Evolutionary conservation across 2,329 filamentous ascomycete species (phyloP).

Genomic region (Parasarocladium wereldwijsianum): DNA sequence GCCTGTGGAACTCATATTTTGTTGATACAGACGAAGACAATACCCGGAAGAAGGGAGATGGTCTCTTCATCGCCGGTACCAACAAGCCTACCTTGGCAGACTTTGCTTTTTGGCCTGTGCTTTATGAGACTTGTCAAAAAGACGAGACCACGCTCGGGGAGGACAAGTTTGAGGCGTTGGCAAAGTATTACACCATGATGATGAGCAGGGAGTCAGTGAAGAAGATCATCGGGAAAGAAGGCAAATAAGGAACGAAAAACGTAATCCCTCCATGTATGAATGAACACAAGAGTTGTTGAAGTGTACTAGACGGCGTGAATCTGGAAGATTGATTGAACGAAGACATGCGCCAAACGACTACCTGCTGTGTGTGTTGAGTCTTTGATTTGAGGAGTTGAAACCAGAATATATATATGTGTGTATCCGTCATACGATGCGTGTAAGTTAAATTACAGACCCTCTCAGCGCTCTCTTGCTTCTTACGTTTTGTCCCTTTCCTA

Average conservation of each 20-base stretch:
- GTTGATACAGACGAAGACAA: constrained; percentile 13
- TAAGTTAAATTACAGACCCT: too few species aligned
- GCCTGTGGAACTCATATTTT: constrained; percentile 24
- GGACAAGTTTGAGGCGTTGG: constrained; percentile 21
- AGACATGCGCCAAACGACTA: too few species aligned
- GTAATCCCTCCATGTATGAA: too few species aligned
- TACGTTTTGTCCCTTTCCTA: neutral
- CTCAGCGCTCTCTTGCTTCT: neutral
- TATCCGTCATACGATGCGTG: too few species aligned
- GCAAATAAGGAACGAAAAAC: too few species aligned
- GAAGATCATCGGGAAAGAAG: constrained; percentile 8
- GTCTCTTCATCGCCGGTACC: constrained; percentile 27
- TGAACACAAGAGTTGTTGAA: too few species aligned
- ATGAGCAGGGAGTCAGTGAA: constrained; percentile 10
- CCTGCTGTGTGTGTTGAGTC: too few species aligned
- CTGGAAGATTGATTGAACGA: too few species aligned
- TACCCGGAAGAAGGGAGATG: neutral
- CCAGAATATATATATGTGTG: too few species aligned
- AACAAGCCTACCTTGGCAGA: constrained; percentile 28
- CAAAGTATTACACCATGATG: too few species aligned
- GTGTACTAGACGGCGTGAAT: too few species aligned
- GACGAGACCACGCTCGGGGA: constrained; percentile 15
- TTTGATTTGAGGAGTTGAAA: too few species aligned
- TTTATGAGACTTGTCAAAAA: constrained; percentile 28
- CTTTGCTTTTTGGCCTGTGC: constrained; percentile 41